These are phyloP conservation scores for Ochromonas danica DNA, from an alignment of 108 stramenopile species.

Conservation along the genomic window DNA sequence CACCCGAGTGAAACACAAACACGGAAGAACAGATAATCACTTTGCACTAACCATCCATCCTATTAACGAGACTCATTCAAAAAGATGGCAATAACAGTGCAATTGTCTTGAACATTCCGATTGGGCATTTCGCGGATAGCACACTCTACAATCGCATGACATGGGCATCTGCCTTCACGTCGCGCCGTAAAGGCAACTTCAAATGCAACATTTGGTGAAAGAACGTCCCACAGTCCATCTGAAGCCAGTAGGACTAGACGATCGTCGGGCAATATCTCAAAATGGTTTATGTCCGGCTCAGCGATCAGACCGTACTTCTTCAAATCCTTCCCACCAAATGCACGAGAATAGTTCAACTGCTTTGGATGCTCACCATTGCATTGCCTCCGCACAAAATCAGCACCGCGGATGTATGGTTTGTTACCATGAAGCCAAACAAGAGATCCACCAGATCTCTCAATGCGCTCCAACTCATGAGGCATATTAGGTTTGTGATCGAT, in stretches of 20 bases:
- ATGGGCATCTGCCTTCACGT: neutral
- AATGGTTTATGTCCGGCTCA: constrained; percentile 27
- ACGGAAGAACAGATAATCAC: too few relatives aligned
- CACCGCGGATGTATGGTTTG: constrained; percentile 41
- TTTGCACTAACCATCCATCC: too few relatives aligned
- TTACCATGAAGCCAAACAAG: constrained; percentile 38
- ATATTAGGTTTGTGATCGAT: constrained; percentile 40
- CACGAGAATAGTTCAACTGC: constrained; percentile 41
- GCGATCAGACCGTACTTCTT: constrained; percentile 31
- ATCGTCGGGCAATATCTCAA: neutral
- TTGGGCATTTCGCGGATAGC: constrained; percentile 8
- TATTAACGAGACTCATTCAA: neutral
- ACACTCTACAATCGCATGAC: neutral
- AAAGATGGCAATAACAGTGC: constrained; percentile 3
- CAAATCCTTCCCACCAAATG: constrained; percentile 38
- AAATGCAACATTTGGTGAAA: neutral
- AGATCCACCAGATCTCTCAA: constrained; percentile 12
- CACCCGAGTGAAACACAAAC: too few relatives aligned
- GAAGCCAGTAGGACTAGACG: neutral
- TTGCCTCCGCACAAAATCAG: constrained; percentile 32
- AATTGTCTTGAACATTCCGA: neutral
- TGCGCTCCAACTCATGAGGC: constrained; percentile 33
- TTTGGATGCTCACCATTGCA: constrained; percentile 29
- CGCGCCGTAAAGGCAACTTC: constrained; percentile 8
- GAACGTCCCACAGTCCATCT: constrained; percentile 22